Percentiles rank a stretch among this genome's conserved stretches.
These are phyloP conservation scores for Nakataea oryzae DNA, from an alignment of 2,329 filamentous ascomycete genomes.

Conservation along the genomic window DNA sequence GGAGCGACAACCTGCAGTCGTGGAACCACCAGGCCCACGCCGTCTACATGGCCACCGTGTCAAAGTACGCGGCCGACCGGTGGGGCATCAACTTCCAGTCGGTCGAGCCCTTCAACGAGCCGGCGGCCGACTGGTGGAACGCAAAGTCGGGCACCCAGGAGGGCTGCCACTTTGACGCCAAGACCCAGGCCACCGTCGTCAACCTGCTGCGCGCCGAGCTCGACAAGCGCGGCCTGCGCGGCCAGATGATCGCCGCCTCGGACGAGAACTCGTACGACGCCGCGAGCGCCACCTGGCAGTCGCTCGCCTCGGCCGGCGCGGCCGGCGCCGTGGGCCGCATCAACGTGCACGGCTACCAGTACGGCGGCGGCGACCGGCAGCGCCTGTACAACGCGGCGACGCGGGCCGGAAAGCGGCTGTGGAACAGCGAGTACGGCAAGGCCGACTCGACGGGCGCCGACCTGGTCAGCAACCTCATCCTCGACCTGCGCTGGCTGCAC, in stretches of 20 bases:
- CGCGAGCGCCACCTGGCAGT: background rate
- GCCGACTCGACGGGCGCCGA: background rate
- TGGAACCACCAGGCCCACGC: background rate
- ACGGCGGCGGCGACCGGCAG: background rate
- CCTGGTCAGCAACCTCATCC: background rate
- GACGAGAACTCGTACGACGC: background rate
- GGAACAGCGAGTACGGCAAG: background rate
- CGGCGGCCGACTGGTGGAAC: background rate
- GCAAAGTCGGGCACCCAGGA: background rate
- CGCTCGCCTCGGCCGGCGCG: background rate
- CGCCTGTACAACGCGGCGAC: background rate
- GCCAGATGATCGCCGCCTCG: background rate
- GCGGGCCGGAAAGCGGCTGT: background rate
- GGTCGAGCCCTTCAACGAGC: background rate
- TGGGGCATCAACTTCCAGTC: background rate
- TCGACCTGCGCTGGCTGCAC: background rate
- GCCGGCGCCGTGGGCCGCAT: background rate
- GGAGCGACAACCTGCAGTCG: background rate
- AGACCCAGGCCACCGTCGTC: background rate
- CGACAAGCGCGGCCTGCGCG: background rate
- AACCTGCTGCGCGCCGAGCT: background rate
- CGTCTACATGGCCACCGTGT: background rate
- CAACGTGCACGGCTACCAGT: background rate
- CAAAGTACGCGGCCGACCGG: background rate
- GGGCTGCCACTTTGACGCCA: background rate